These are phyloP conservation scores for Hericium alpestre DNA, from an alignment of 768 basidiomycete genomes.

Conservation along the genomic window DNA sequence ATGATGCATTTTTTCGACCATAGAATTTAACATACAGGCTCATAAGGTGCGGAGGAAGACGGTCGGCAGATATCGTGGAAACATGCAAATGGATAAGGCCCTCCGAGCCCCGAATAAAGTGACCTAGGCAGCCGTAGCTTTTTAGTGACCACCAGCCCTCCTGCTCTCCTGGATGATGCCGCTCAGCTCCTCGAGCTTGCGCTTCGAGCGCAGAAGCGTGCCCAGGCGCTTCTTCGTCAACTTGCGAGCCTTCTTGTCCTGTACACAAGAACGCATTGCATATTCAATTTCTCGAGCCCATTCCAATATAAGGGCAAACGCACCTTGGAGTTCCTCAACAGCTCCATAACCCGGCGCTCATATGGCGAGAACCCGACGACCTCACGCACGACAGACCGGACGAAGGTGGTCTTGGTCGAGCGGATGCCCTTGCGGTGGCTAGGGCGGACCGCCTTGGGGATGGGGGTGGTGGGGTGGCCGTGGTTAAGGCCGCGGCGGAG, in stretches of 20 bases:
- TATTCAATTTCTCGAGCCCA: neutral
- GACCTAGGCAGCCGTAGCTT: too few species aligned
- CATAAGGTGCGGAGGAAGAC: too few species aligned
- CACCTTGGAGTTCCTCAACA: slow-evolving; percentile 96
- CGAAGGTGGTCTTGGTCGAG: slow-evolving; percentile 87
- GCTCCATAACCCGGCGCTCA: slow-evolving; percentile 95
- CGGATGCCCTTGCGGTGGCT: slow-evolving; percentile 88
- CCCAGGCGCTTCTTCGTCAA: slow-evolving; percentile 99
- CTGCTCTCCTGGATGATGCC: slow-evolving; percentile 89
- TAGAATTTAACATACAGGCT: too few species aligned
- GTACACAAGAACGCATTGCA: neutral
- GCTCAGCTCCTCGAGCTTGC: slow-evolving; percentile 95
- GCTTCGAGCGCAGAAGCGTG: slow-evolving; percentile 95
- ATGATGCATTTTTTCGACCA: too few species aligned
- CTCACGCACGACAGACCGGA: slow-evolving; percentile 88
- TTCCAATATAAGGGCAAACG: slow-evolving; percentile 14
- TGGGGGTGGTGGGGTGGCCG: slow-evolving; percentile 80
- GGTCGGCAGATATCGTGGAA: too few species aligned
- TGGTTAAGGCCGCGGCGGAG: slow-evolving; percentile 77
- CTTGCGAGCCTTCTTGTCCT: slow-evolving; percentile 99
- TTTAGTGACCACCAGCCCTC: slow-evolving; percentile 40
- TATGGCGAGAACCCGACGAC: slow-evolving; percentile 97
- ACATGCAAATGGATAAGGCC: too few species aligned
- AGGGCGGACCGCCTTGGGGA: slow-evolving; percentile 65
- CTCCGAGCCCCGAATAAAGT: too few species aligned